Percentiles rank a stretch among this genome's conserved stretches.
phyloP scores from a whole-genome alignment of 768 basidiomycete genomes.

The Trametes cinnabarina region DNA sequence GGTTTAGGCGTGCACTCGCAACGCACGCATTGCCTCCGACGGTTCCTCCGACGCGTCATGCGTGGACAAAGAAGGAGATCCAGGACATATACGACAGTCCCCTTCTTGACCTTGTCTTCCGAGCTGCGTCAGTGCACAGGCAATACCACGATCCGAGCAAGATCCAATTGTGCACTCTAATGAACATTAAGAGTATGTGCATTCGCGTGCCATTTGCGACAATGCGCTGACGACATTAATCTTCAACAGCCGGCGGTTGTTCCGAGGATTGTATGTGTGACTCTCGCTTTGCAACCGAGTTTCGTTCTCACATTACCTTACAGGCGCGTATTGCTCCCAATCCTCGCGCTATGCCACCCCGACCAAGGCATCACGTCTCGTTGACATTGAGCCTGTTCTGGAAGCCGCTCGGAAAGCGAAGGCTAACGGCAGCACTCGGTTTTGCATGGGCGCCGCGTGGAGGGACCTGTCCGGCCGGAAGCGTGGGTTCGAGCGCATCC shows the following conservation, averaged over 20 bases:
- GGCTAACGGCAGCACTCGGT: constrained; percentile 93
- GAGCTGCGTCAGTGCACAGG: constrained; percentile 81
- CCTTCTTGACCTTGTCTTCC: constrained; percentile 85
- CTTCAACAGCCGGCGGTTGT: constrained; percentile 80
- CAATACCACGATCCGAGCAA: constrained; percentile 84
- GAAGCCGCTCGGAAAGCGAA: constrained; percentile 92
- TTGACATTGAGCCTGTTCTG: constrained; percentile 89
- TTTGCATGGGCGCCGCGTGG: constrained; percentile 99
- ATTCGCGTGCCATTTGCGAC: constrained; percentile 25
- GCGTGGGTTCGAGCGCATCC: constrained; percentile 88
- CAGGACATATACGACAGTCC: constrained; percentile 83
- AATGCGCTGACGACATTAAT: constrained; percentile 11
- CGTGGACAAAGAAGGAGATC: constrained; percentile 81
- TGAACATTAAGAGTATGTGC: constrained; percentile 95
- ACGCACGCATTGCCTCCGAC: constrained; percentile 48
- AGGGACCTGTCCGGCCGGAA: constrained; percentile 90
- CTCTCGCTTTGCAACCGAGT: neutral
- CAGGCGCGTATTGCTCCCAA: constrained; percentile 97
- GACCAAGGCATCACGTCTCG: constrained; percentile 83
- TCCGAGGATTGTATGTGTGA: constrained; percentile 81
- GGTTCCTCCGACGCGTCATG: constrained; percentile 43
- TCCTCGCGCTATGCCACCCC: constrained; percentile 89
- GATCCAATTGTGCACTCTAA: constrained; percentile 93
- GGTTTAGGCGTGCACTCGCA: constrained; percentile 52
- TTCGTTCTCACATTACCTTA: constrained; percentile 10